phyloP scores from a whole-genome alignment of 208 protist species.

The Borovskyia barvae region DNA sequence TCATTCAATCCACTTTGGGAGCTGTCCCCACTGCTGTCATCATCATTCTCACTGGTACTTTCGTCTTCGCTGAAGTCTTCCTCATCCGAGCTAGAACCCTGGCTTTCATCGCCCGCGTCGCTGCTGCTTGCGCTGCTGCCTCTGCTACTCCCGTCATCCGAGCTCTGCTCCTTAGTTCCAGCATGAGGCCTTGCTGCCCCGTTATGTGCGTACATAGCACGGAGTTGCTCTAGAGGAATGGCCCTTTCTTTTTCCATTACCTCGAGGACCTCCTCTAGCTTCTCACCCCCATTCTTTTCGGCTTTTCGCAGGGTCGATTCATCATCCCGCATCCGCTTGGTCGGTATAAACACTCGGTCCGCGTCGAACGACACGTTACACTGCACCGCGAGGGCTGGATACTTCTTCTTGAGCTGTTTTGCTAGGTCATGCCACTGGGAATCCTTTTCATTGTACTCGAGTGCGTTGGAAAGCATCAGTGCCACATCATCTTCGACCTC shows the following conservation, averaged over 20 bases:
- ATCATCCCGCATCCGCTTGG: constrained; percentile 65
- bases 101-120: constrained; percentile 19
- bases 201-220: constrained; percentile 52
- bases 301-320: constrained; percentile 77
- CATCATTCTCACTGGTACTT: constrained; percentile 16
- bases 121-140: not conserved
- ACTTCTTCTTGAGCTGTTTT: constrained; percentile 51
- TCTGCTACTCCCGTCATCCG: constrained; percentile 18
- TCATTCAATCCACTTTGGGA: constrained; percentile 16
- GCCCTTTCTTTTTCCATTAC: constrained; percentile 81
- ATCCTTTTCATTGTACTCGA: constrained; percentile 82
- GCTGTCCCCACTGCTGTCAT: constrained; percentile 13
- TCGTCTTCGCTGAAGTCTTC: constrained; percentile 9
- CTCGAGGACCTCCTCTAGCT: constrained; percentile 63
- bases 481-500: constrained; percentile 81
- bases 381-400: constrained; percentile 44
- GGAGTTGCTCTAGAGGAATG: constrained; percentile 78
- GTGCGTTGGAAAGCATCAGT: constrained; percentile 85
- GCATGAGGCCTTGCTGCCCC: no score
- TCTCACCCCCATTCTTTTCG: constrained; percentile 61
- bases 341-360: constrained; percentile 79
- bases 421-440: constrained; percentile 63
- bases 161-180: constrained; percentile 33
- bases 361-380: constrained; percentile 55
- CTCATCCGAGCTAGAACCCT: constrained; percentile 13